Evolutionary conservation across 2,329 filamentous ascomycete genomes (phyloP).

Genomic region (Cordyceps fumosorosea): DNA sequence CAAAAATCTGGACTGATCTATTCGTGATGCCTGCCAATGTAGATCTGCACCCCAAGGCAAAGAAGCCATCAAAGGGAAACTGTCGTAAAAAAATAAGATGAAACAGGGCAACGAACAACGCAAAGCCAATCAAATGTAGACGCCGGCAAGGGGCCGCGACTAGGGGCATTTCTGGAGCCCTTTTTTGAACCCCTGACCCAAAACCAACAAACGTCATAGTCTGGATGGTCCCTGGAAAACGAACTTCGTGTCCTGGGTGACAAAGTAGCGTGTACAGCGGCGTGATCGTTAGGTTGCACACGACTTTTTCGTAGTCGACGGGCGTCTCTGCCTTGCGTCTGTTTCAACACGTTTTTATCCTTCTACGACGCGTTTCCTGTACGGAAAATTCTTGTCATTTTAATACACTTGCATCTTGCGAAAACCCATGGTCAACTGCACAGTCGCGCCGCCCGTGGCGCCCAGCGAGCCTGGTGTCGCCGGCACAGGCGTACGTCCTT

Average conservation of each 20-base stretch:
- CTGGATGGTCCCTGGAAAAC: background rate
- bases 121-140: background rate
- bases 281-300: background rate
- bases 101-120: background rate
- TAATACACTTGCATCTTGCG: background rate
- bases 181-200: background rate
- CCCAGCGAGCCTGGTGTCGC: constrained; percentile 52
- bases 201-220: constrained; percentile 4
- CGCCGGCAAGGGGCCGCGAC: background rate
- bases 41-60: too few relatives aligned
- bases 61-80: too few relatives aligned
- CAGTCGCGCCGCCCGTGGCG: background rate
- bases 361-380: background rate
- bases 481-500: constrained; percentile 43
- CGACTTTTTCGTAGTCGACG: background rate
- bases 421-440: background rate
- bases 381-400: background rate
- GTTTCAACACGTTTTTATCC: background rate
- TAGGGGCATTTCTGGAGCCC: background rate
- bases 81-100: too few relatives aligned
- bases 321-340: background rate
- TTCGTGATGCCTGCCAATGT: too few relatives aligned
- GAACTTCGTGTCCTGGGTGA: background rate
- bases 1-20: too few relatives aligned
- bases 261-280: background rate